phyloP scores from a whole-genome alignment of 1,284 basidiomycete species.

The Pascua sp. region DNA sequence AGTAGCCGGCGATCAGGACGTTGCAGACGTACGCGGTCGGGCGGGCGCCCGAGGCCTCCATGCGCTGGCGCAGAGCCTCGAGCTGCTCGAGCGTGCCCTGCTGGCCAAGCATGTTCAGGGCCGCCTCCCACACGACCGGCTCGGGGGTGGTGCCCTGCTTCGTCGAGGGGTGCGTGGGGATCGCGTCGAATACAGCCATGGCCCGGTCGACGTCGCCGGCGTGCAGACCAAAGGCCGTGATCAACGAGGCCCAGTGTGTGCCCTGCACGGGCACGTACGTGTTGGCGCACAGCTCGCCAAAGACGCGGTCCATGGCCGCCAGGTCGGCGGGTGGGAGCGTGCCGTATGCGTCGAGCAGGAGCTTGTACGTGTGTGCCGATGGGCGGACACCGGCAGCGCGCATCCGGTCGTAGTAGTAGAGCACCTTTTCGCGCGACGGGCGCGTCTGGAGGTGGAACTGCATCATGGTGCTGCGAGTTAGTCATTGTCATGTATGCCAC shows the following conservation, averaged over 20 bases:
- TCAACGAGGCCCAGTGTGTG: slow-evolving; percentile 86
- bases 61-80: slow-evolving; percentile 62
- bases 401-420: slow-evolving; percentile 75
- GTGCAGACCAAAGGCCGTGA: slow-evolving; percentile 84
- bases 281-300: slow-evolving; percentile 60
- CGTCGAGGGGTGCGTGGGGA: slow-evolving; percentile 56
- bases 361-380: slow-evolving; percentile 89
- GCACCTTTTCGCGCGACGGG: slow-evolving; percentile 72
- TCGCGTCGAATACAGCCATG: slow-evolving; percentile 72
- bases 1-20: slow-evolving; percentile 83
- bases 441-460: slow-evolving; percentile 89
- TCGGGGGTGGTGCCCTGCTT: slow-evolving; percentile 57
- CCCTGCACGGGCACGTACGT: slow-evolving; percentile 64
- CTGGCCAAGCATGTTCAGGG: slow-evolving; percentile 82
- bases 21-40: slow-evolving; percentile 97
- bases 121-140: slow-evolving; percentile 83
- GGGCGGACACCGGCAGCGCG: slow-evolving; percentile 63
- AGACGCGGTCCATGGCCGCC: slow-evolving; percentile 69
- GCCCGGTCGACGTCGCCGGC: slow-evolving; percentile 74
- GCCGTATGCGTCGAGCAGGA: slow-evolving; percentile 88
- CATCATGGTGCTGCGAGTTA: slow-evolving; percentile 90
- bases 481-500: too few relatives aligned
- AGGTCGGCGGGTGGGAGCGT: slow-evolving; percentile 78
- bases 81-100: slow-evolving; percentile 77
- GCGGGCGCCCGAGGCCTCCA: slow-evolving; percentile 65